phyloP scores from a whole-genome alignment of 2,329 filamentous ascomycete genomes.

The Alternaria rosae region DNA sequence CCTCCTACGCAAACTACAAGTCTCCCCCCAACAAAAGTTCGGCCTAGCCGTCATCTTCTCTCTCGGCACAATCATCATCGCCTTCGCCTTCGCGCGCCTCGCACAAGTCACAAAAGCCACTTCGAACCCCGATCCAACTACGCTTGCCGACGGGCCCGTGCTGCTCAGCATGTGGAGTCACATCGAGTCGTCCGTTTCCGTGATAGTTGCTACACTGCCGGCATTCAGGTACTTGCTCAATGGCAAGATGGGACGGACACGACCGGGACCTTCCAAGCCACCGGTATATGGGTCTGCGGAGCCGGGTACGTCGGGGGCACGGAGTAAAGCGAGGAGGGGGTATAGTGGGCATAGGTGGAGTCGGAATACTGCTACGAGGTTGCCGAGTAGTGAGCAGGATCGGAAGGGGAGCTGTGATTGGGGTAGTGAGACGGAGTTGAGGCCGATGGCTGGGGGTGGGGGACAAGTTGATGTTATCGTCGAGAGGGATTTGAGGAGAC shows the following conservation, averaged over 20 bases:
- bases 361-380: neutral
- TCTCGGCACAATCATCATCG: neutral
- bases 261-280: neutral
- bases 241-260: neutral
- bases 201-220: neutral
- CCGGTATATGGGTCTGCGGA: neutral
- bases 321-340: neutral
- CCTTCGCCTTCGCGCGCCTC: neutral
- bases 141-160: neutral
- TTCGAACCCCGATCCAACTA: neutral
- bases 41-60: neutral
- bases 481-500: neutral
- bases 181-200: neutral
- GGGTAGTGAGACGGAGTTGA: neutral
- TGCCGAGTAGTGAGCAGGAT: neutral
- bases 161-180: neutral
- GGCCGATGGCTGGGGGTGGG: neutral
- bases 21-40: neutral
- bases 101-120: neutral
- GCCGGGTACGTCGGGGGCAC: neutral
- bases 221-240: neutral
- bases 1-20: neutral
- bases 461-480: neutral
- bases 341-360: neutral
- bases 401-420: neutral